phyloP scores from a whole-genome alignment of 73 alveolate species.

The Tetrahymena malaccensis region DNA sequence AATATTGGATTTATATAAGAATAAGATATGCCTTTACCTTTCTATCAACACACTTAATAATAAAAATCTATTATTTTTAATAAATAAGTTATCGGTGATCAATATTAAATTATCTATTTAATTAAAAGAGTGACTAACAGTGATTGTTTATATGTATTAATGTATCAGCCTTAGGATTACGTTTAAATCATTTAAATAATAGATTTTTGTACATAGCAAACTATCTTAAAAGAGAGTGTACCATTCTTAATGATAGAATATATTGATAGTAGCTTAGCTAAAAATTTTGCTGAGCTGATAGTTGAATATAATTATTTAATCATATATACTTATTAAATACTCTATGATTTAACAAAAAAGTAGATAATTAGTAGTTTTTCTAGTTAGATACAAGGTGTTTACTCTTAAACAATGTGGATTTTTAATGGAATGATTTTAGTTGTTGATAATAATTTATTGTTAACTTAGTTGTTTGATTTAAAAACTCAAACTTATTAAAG shows the following conservation, averaged over 20 bases:
- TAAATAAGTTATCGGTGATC: neutral
- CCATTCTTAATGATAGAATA: neutral
- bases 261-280: neutral
- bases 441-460: neutral
- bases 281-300: neutral
- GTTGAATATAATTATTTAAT: neutral
- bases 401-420: neutral
- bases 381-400: neutral
- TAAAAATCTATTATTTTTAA: neutral
- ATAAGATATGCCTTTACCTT: neutral
- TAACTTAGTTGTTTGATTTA: neutral
- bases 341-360: neutral
- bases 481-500: neutral
- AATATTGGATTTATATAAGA: neutral
- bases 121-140: neutral
- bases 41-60: neutral
- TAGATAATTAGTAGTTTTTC: neutral
- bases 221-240: neutral
- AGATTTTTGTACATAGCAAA: neutral
- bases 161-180: neutral
- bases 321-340: neutral
- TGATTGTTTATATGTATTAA: neutral
- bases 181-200: neutral
- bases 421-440: neutral
- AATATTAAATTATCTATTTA: neutral